phyloP scores from a whole-genome alignment of 805 yeast genomes.

The Zygosaccharomyces gambellarensis region DNA sequence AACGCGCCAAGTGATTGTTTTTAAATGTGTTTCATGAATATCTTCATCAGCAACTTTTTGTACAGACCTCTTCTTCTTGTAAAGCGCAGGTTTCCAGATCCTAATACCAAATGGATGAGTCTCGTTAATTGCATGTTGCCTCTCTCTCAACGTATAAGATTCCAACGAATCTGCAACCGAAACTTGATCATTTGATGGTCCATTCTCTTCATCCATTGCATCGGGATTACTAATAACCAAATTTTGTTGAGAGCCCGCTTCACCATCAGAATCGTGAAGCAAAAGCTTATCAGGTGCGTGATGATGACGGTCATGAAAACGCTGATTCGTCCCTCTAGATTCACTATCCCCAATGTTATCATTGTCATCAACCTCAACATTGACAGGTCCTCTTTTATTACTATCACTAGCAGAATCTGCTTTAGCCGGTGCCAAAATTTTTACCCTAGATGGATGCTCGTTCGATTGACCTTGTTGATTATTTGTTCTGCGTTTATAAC shows the following conservation, averaged over 20 bases:
- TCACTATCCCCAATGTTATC: neutral
- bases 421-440: neutral
- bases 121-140: constrained; percentile 93
- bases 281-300: constrained; percentile 12
- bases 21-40: constrained; percentile 69
- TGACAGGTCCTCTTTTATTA: neutral
- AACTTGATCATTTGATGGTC: constrained; percentile 24
- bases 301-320: constrained; percentile 5
- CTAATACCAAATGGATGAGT: constrained; percentile 98
- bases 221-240: constrained; percentile 15
- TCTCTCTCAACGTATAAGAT: constrained; percentile 80
- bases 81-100: constrained; percentile 97
- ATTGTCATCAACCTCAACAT: neutral
- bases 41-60: constrained; percentile 88
- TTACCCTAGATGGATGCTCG: neutral
- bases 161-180: constrained; percentile 50
- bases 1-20: constrained; percentile 56
- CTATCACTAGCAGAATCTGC: neutral
- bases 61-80: constrained; percentile 88
- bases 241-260: constrained; percentile 11
- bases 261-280: constrained; percentile 15
- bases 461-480: neutral
- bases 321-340: neutral
- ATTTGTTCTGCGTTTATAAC: neutral
- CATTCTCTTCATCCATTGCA: constrained; percentile 32